Conservation (phyloP, 169 alveolate species). For the Eimeria falciformis region DNA sequence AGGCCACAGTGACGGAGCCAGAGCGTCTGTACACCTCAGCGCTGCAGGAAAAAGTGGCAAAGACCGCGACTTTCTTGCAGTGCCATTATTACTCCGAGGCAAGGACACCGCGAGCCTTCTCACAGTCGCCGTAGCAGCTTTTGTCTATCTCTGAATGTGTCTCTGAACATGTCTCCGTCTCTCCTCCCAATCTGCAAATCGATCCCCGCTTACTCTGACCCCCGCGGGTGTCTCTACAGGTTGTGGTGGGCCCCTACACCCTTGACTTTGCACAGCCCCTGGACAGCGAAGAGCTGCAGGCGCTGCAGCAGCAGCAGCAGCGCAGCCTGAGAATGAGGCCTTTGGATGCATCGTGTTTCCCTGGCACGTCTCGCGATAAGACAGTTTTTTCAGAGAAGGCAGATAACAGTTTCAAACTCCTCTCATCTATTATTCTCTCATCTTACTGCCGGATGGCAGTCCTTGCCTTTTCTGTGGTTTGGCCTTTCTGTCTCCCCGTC, state of each 20-base stretch:
- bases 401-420: no score
- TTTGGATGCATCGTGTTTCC: not conserved
- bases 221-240: conserved; percentile 38
- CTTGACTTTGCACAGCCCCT: conserved; percentile 75
- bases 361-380: conserved; percentile 28
- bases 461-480: no score
- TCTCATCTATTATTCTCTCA: no score
- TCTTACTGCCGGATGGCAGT: no score
- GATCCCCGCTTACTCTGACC: not conserved
- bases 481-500: no score
- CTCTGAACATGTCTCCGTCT: no score
- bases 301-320: conserved; percentile 24
- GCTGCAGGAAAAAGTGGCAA: conserved; percentile 26
- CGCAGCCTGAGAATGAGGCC: not conserved
- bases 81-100: conserved; percentile 66
- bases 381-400: no score
- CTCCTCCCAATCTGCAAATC: not conserved
- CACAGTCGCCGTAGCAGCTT: not conserved
- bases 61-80: conserved; percentile 40
- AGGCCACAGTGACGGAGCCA: not conserved
- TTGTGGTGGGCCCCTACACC: conserved; percentile 75
- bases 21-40: conserved; percentile 8
- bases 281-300: conserved; percentile 19
- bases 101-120: not conserved
- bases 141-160: not conserved